Evolutionary conservation across 2,329 filamentous ascomycete species (phyloP).

Genomic region (Pseudogymnoascus sp.): DNA sequence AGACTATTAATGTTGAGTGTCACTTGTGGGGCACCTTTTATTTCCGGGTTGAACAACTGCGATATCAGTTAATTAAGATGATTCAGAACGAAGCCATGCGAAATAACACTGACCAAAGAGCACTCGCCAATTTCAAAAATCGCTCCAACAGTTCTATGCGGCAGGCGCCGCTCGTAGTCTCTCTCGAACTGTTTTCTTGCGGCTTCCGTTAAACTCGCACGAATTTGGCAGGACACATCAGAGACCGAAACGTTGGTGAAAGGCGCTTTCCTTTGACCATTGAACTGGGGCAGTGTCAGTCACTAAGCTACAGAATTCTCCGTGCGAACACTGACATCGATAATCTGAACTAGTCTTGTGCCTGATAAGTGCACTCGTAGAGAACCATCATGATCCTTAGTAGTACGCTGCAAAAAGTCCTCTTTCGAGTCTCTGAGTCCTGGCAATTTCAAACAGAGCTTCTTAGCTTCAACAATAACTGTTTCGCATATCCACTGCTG

Average conservation of each 20-base stretch:
- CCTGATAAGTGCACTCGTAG: not conserved
- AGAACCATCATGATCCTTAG: not conserved
- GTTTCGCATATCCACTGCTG: not conserved
- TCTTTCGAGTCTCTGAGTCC: not conserved
- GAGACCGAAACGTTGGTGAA: not conserved
- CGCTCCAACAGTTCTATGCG: not conserved
- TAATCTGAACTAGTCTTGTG: not conserved
- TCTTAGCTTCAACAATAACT: not conserved
- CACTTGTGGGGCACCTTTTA: not conserved
- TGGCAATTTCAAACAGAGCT: not conserved
- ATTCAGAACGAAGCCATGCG: not conserved
- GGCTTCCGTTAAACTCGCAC: not conserved
- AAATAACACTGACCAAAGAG: not conserved
- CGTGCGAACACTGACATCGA: not conserved
- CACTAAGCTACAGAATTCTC: not conserved
- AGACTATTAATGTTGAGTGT: constrained; percentile 2
- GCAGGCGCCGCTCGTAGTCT: not conserved
- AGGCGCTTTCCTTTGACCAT: not conserved
- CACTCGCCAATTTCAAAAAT: not conserved
- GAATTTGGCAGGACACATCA: not conserved
- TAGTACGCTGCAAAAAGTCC: not conserved
- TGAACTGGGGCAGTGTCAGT: not conserved
- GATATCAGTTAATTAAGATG: not conserved
- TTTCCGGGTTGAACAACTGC: not conserved
- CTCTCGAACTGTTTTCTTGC: constrained; percentile 1